Evolutionary conservation across 2,329 filamentous ascomycete genomes (phyloP).

Genomic region (Incumbomyces lentus): DNA sequence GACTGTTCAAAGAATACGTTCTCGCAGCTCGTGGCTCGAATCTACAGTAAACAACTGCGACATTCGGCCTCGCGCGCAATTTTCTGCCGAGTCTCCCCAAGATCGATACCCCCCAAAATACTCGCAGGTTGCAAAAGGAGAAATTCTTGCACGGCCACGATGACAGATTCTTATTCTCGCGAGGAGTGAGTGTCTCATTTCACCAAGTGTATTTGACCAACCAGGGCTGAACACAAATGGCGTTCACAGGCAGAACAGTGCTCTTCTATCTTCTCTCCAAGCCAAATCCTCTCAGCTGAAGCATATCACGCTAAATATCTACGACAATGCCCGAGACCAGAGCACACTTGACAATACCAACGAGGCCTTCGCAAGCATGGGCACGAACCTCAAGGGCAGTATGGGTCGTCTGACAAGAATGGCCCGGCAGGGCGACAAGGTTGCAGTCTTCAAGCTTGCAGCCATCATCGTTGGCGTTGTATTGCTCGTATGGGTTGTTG

Average conservation of each 20-base stretch:
- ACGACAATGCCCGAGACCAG: conserved; percentile 86
- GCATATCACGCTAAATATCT: conserved; percentile 92
- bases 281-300: conserved; percentile 85
- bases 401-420: conserved; percentile 75
- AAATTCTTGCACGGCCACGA: conserved; percentile 30
- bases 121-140: no score
- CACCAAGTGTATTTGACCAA: no score
- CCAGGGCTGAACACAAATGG: background rate
- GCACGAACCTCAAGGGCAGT: conserved; percentile 70
- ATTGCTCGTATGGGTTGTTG: conserved; percentile 64
- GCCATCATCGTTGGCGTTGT: conserved; percentile 67
- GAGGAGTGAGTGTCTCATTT: no score
- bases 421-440: conserved; percentile 81
- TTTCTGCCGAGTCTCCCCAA: no score
- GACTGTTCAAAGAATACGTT: no score
- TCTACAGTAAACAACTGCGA: no score
- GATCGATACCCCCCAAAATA: no score
- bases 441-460: conserved; percentile 80
- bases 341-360: conserved; percentile 80
- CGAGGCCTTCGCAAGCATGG: conserved; percentile 86
- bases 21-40: no score
- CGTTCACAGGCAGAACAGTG: conserved; percentile 68
- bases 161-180: background rate
- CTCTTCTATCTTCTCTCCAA: conserved; percentile 80
- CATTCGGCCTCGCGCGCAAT: no score